Base-by-base conservation (phyloP, 2,329 filamentous ascomycete genomes). In the Sclerotiophoma versabilis region DNA sequence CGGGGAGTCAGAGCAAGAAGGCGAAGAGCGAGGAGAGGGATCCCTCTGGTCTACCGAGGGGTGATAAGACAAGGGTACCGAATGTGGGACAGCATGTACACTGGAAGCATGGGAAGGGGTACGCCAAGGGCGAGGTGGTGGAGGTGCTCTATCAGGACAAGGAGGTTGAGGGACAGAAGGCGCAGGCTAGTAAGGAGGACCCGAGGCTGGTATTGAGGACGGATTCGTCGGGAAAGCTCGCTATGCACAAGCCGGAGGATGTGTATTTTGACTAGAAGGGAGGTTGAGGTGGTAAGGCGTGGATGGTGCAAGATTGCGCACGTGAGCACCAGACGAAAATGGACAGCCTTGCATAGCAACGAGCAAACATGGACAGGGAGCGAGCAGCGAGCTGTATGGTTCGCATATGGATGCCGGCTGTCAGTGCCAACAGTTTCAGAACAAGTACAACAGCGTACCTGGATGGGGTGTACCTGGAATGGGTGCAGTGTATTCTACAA, bases 191-290 rank as follows among this genome's bases (percentile, higher is more conserved):
- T 34, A 72, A 77, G 49, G 71, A 76, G 34, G 77, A 79, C 60
- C 77, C 78, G 4, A 72, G 72, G 58, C 64, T 80, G 37, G 76
- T 80, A 15, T 55, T 79, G 54, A 76, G 72, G 62, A 75, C 68
- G 41, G 70, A 64, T 9, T 68, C 64, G 42, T 73, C 71, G 30
- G 76, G 75, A 10, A 78, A 78, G 66, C 70, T 76, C 23, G 74
- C 70, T 26, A 75, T 79, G 43, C 76, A 79, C 46, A 79, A 79
- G 65, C 73, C 76, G 3, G 75, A 79, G 17, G 73, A 71, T 26
- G 75, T 77, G 45, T 78, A 74, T 54, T 79, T 77, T 55, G 77
- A 77, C 39, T 50, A 36, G 33, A 33, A 12, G 32, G 2, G 32
- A 14, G 11, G 27, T 27, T 23, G 25, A 30, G 43, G 22, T 36